Evolutionary conservation across 2,329 filamentous ascomycete species (phyloP).

Genomic region (Elsinoe fawcettii): DNA sequence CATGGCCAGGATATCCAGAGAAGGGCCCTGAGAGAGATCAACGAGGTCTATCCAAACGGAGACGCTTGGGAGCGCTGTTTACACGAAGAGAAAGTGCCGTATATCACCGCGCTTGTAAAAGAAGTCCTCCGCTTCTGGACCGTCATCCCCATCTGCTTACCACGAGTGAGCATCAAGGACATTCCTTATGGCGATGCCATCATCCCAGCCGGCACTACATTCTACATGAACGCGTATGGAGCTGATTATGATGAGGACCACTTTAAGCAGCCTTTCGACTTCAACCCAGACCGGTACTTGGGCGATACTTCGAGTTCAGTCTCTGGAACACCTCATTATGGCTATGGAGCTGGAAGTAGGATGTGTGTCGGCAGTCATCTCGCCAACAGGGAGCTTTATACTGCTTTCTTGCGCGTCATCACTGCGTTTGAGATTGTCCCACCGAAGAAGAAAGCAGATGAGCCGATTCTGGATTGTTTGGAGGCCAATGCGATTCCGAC

Average conservation of each 20-base stretch:
- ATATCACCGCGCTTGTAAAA: conserved; percentile 69
- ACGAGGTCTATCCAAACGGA: conserved; percentile 61
- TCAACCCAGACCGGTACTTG: conserved; percentile 65
- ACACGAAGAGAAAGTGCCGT: conserved; percentile 66
- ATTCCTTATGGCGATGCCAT: conserved; percentile 59
- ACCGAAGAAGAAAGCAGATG: conserved; percentile 34
- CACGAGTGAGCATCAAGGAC: conserved; percentile 62
- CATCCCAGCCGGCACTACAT: conserved; percentile 68
- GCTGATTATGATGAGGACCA: conserved; percentile 64
- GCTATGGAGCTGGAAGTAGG: conserved; percentile 38
- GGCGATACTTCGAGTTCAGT: conserved; percentile 37
- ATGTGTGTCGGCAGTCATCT: conserved; percentile 37
- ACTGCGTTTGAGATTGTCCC: conserved; percentile 40
- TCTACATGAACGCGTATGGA: conserved; percentile 73
- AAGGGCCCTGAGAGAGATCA: conserved; percentile 62
- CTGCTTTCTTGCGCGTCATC: conserved; percentile 43
- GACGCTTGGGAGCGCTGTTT: conserved; percentile 71
- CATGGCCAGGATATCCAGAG: conserved; percentile 63
- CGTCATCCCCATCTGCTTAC: conserved; percentile 71
- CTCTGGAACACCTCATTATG: conserved; percentile 41
- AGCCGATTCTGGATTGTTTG: conserved; percentile 38
- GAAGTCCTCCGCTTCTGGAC: conserved; percentile 72
- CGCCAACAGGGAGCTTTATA: conserved; percentile 36
- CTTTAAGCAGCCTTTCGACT: conserved; percentile 55
- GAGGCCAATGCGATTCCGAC: conserved; percentile 42